phyloP scores from a whole-genome alignment of 345 rosid species.

The Syzygium aromaticum region DNA sequence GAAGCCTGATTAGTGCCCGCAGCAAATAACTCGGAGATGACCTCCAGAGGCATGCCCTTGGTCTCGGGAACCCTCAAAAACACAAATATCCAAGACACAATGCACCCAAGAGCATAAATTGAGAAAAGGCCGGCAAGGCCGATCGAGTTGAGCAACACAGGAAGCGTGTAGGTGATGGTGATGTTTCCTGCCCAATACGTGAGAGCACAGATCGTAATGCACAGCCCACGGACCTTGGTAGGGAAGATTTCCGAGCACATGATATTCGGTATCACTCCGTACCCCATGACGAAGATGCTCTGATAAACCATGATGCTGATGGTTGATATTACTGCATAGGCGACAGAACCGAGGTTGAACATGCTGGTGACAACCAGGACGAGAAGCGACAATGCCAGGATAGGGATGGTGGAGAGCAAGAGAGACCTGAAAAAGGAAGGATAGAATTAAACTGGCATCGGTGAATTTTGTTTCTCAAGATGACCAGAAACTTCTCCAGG shows the following conservation, averaged over 20 bases:
- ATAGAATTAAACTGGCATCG: neutral
- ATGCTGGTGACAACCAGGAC: slow-evolving; percentile 14
- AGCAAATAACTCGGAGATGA: slow-evolving; percentile 35
- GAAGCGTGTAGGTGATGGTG: slow-evolving; percentile 20
- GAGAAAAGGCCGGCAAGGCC: slow-evolving; percentile 25
- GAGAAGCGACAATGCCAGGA: slow-evolving; percentile 14
- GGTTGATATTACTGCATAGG: slow-evolving; percentile 14
- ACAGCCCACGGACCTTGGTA: slow-evolving; percentile 21
- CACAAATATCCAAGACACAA: slow-evolving; percentile 26
- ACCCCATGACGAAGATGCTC: slow-evolving; percentile 28
- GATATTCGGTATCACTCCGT: slow-evolving; percentile 27
- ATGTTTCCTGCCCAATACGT: slow-evolving; percentile 28
- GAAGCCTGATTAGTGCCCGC: slow-evolving; percentile 3
- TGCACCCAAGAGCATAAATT: slow-evolving; percentile 16
- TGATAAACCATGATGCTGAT: slow-evolving; percentile 16
- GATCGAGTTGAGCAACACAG: slow-evolving; percentile 16
- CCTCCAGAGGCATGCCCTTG: slow-evolving; percentile 38
- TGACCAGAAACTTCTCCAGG: neutral
- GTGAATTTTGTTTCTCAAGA: neutral
- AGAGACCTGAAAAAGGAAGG: slow-evolving; percentile 15
- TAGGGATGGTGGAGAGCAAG: slow-evolving; percentile 31
- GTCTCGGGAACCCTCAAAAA: slow-evolving; percentile 37
- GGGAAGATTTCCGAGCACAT: slow-evolving; percentile 38
- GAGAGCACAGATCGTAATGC: slow-evolving; percentile 31
- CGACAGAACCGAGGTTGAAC: neutral